Evolutionary conservation across 1,284 basidiomycete species (phyloP).

Genomic region (Dichomitus squalens): DNA sequence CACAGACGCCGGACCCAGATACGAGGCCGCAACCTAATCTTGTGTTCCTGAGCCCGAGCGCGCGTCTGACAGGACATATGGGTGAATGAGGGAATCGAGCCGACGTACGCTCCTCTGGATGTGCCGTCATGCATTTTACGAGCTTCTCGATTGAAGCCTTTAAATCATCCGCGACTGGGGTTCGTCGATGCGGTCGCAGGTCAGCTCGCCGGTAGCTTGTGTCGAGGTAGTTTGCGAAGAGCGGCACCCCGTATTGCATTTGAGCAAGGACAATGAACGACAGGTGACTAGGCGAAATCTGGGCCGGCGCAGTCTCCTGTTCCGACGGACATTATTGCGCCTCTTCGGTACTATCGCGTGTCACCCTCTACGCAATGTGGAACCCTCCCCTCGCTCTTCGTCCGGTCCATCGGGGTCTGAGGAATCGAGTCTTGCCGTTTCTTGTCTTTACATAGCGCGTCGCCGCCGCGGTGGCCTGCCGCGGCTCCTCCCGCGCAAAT

Average conservation of each 20-base stretch:
- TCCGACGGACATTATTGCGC: constrained; percentile 1
- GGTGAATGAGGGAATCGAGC: neutral
- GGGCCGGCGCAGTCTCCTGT: constrained; percentile 1
- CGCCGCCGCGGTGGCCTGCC: neutral
- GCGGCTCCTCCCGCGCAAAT: neutral
- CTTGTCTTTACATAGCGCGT: neutral
- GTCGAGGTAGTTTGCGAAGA: neutral
- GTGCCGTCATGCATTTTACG: neutral
- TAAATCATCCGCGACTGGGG: neutral
- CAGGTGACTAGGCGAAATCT: neutral
- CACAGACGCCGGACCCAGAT: constrained; percentile 4
- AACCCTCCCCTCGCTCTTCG: constrained; percentile 6
- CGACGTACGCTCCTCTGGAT: neutral
- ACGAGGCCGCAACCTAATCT: constrained; percentile 7
- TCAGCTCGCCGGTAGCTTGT: neutral
- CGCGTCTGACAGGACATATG: neutral
- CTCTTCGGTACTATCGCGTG: constrained; percentile 7
- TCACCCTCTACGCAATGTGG: constrained; percentile 1
- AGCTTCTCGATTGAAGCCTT: neutral
- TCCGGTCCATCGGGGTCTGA: constrained; percentile 7
- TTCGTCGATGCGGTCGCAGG: neutral
- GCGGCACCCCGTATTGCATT: neutral
- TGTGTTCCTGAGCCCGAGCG: constrained; percentile 3
- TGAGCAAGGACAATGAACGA: neutral
- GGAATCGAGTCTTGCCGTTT: neutral